A percentile compares a stretch with the other conserved stretches of the same genome.
Evolutionary conservation across 139 green algal genomes (phyloP).

Genomic region (Pleodorina starrii): DNA sequence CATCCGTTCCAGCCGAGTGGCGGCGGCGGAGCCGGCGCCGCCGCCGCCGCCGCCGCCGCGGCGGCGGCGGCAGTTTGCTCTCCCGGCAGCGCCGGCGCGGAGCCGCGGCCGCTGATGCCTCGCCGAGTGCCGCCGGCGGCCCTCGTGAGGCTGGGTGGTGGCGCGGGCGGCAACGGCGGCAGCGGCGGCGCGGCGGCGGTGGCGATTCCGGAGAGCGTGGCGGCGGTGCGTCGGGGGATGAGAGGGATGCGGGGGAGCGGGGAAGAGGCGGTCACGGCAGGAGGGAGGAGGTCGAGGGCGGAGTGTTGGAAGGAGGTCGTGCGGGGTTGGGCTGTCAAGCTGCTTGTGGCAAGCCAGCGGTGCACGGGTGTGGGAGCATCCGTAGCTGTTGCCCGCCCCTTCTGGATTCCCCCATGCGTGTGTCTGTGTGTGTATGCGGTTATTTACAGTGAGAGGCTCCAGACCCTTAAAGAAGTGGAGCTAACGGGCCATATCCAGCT

Average conservation of each 20-base stretch:
- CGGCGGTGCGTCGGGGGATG: not conserved
- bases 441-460: too few relatives aligned
- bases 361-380: not conserved
- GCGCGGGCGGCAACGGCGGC: not conserved
- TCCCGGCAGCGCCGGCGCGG: not conserved
- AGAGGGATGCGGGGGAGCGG: too few relatives aligned
- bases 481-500: too few relatives aligned
- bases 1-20: too few relatives aligned
- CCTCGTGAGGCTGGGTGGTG: not conserved
- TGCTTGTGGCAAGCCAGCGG: too few relatives aligned
- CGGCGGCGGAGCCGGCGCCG: not conserved
- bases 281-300: too few relatives aligned
- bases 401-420: too few relatives aligned
- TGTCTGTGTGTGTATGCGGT: too few relatives aligned
- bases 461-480: too few relatives aligned
- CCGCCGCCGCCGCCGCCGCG: not conserved
- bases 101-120: not conserved
- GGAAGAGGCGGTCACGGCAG: too few relatives aligned
- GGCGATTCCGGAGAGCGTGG: constrained; percentile 1
- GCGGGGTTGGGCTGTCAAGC: too few relatives aligned
- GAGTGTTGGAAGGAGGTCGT: too few relatives aligned
- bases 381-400: not conserved
- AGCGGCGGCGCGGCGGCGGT: not conserved
- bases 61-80: not conserved
- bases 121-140: constrained; percentile 29